Percentiles rank a stretch among this genome's conserved stretches.
Evolutionary conservation across 192 early-diverging fungal genomes (phyloP).

Genomic region (Rhizoclosmatium globosum): DNA sequence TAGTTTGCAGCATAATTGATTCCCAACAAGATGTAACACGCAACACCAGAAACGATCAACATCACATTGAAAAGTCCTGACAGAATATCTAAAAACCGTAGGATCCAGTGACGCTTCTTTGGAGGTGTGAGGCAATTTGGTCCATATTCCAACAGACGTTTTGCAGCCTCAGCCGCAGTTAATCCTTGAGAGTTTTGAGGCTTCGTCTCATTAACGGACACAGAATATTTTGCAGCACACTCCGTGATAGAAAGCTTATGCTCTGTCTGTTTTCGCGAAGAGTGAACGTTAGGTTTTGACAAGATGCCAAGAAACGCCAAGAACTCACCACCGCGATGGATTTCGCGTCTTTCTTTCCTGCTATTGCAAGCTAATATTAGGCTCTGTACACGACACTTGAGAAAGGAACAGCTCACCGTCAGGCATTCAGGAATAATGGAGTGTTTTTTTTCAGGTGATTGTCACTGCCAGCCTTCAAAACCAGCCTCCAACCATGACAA

Average conservation of each 20-base stretch:
- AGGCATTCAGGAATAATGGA: too few species aligned
- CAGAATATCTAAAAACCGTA: conserved; percentile 77
- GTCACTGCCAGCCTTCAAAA: too few species aligned
- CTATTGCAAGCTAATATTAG: too few species aligned
- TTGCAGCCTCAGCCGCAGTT: conserved; percentile 59
- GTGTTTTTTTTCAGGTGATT: too few species aligned
- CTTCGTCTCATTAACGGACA: conserved; percentile 60
- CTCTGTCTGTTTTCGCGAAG: conserved; percentile 49
- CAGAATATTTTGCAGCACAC: conserved; percentile 54
- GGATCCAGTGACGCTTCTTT: conserved; percentile 72
- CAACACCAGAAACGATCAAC: conserved; percentile 79
- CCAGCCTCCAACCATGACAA: too few species aligned
- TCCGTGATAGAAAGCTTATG: conserved; percentile 67
- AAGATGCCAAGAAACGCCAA: too few species aligned
- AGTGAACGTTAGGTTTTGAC: too few species aligned
- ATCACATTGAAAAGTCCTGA: conserved; percentile 85
- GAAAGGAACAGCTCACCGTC: too few species aligned
- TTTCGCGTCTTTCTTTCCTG: too few species aligned
- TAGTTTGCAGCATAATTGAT: conserved; percentile 80
- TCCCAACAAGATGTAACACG: conserved; percentile 76
- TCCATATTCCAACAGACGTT: conserved; percentile 69
- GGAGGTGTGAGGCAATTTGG: conserved; percentile 87
- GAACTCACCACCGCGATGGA: too few species aligned
- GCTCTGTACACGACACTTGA: too few species aligned
- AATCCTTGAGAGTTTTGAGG: conserved; percentile 75